Evolutionary conservation across 805 yeast species (phyloP), one percentile per base, ranked within the genome.

Genomic region (Kodamaea kakaduensis): DNA sequence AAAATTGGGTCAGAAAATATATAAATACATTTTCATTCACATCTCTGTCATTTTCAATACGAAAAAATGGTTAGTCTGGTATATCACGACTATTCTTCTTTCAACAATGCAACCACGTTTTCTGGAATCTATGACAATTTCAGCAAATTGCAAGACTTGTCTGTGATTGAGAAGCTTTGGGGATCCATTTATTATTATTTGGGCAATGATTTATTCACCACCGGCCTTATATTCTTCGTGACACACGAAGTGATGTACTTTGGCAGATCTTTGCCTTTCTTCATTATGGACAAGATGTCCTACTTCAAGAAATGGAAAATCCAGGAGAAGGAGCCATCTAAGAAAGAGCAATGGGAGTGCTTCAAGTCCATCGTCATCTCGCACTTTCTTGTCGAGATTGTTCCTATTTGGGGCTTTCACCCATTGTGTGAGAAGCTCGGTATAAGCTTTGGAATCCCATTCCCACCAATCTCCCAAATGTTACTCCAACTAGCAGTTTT

Each of bases 371-470:
- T 90, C 20, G 64, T 93, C 37, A 74, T 78, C 32, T 83, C 94
- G 3, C 98, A 90, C 66, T 80, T 88, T 61, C 62, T 90, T 44
- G 95, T 90, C 34, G 98, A 90, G 69, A 95, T 95, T 4, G 70
- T 93, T 43, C 97, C 97, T 38, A 93, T 90, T 48, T 90, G 96
- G 96, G 81, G 88, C 34, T 90, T 90, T 78, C 97, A 90, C 61
- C 95, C 96, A 43, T 65, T 90, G 55, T 86, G 96, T 66, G 77
- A 80, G 52, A 69, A 71, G 50, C 71, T 90, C 44, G 94, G 95
- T 43, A 84, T 93, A 48, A 62, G 79, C 9, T 76, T 78, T 51
- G 67, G 73, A 18, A 95, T 88, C 10, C 97, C 97, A 12, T 88
- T 90, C 73, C 97, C 97, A 33, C 54, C 75, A 9, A 50, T 67